A percentile compares a stretch with the other conserved stretches of the same genome.
These are phyloP conservation scores for Blepharisma stoltei DNA, from an alignment of 73 alveolate species.

Conservation along the genomic window DNA sequence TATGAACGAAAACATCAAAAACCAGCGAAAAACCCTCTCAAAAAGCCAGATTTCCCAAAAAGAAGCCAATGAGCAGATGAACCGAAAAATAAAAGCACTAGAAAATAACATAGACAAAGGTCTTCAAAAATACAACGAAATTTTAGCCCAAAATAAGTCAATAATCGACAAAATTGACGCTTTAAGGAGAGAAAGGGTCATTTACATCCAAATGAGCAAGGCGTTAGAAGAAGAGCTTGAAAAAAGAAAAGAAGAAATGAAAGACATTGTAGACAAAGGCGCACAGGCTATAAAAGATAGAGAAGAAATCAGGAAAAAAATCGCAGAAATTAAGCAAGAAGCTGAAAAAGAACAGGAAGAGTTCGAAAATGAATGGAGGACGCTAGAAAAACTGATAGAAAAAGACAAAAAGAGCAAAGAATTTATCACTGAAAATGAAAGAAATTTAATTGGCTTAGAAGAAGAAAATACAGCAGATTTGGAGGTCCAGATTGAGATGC, in stretches of 20 bases:
- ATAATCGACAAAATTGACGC: slow-evolving; percentile 70
- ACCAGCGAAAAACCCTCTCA: background rate
- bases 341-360: slow-evolving; percentile 71
- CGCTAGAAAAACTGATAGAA: slow-evolving; percentile 39
- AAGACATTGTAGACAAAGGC: slow-evolving; percentile 42
- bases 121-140: slow-evolving; percentile 67
- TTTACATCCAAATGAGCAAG: slow-evolving; percentile 76
- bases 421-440: slow-evolving; percentile 28
- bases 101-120: slow-evolving; percentile 68
- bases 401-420: slow-evolving; percentile 40
- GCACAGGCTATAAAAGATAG: slow-evolving; percentile 64
- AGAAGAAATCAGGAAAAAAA: slow-evolving; percentile 51
- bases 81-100: slow-evolving; percentile 52
- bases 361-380: slow-evolving; percentile 40
- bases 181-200: slow-evolving; percentile 70
- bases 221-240: slow-evolving; percentile 72
- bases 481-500: background rate
- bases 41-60: background rate
- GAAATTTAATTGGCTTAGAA: background rate
- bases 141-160: slow-evolving; percentile 69
- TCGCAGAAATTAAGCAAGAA: slow-evolving; percentile 66
- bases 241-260: slow-evolving; percentile 41
- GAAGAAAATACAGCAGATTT: background rate
- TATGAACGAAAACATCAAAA: background rate
- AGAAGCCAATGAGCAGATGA: slow-evolving; percentile 8